Evolutionary conservation across 2,329 filamentous ascomycete genomes (phyloP).

Genomic region (Penicillium sp.): DNA sequence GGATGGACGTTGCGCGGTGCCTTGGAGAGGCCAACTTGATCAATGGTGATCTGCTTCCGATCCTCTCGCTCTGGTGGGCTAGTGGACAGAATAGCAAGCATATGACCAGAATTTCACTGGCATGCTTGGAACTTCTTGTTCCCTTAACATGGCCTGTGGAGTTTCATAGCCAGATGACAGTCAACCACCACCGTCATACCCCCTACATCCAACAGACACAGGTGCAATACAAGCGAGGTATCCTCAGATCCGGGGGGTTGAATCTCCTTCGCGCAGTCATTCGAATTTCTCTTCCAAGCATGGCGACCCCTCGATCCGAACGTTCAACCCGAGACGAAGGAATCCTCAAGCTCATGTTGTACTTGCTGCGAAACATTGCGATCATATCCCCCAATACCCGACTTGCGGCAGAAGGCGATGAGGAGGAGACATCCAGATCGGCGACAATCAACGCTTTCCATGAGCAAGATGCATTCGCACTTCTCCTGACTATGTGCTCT

Average conservation of each 20-base stretch:
- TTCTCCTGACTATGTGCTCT: slow-evolving; percentile 82
- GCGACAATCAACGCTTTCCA: slow-evolving; percentile 86
- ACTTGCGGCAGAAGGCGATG: slow-evolving; percentile 78
- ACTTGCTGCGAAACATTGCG: slow-evolving; percentile 84
- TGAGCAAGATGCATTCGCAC: slow-evolving; percentile 83
- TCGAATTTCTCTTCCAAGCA: slow-evolving; percentile 77
- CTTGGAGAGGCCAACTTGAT: slow-evolving; percentile 91
- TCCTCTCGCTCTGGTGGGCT: slow-evolving; percentile 78
- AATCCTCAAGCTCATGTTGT: slow-evolving; percentile 86
- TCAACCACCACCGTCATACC: slow-evolving; percentile 89
- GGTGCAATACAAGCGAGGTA: slow-evolving; percentile 81
- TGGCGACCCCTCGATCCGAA: slow-evolving; percentile 75
- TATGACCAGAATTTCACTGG: slow-evolving; percentile 75
- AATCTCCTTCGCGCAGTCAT: slow-evolving; percentile 78
- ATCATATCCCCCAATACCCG: slow-evolving; percentile 75
- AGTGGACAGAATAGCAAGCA: slow-evolving; percentile 70
- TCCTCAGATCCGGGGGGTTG: slow-evolving; percentile 78
- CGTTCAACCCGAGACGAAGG: slow-evolving; percentile 79
- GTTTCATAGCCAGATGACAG: slow-evolving; percentile 75
- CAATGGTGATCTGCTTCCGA: slow-evolving; percentile 83
- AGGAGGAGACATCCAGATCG: slow-evolving; percentile 83
- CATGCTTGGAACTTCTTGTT: slow-evolving; percentile 86
- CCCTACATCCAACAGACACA: slow-evolving; percentile 88
- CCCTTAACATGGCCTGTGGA: slow-evolving; percentile 94
- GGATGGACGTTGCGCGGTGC: slow-evolving; percentile 91